These are phyloP conservation scores for Boechera stricta DNA, from an alignment of 345 rosid genomes.

Conservation along the genomic window DNA sequence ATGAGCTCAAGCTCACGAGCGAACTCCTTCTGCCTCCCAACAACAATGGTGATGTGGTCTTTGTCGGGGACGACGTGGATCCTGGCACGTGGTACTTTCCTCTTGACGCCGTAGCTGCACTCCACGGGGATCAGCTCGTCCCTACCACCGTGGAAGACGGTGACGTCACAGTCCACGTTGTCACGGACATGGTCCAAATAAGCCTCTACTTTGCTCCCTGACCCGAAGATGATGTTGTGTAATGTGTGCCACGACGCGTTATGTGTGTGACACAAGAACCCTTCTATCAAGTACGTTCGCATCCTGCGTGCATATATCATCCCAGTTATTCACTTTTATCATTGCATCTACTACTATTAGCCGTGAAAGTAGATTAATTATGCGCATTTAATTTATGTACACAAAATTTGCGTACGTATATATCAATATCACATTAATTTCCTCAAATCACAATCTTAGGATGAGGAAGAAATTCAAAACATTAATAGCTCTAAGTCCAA, in stretches of 20 bases:
- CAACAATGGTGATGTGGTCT: constrained; percentile 95
- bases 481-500: constrained; percentile 2
- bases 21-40: constrained; percentile 82
- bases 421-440: constrained; percentile 6
- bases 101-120: constrained; percentile 76
- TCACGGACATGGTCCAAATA: constrained; percentile 74
- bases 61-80: constrained; percentile 72
- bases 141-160: constrained; percentile 74
- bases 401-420: background rate
- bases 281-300: constrained; percentile 83
- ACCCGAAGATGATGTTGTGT: constrained; percentile 93
- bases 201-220: constrained; percentile 76
- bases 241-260: constrained; percentile 97
- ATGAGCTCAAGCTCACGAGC: constrained; percentile 86
- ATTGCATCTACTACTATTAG: constrained; percentile 5
- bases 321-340: constrained; percentile 27
- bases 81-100: constrained; percentile 68
- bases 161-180: constrained; percentile 68
- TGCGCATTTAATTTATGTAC: background rate
- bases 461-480: constrained; percentile 15
- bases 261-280: constrained; percentile 92
- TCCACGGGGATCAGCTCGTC: constrained; percentile 90
- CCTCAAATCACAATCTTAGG: constrained; percentile 20
- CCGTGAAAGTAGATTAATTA: background rate
- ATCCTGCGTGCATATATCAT: constrained; percentile 57